Conservation (phyloP, 768 basidiomycete species). For the Daedaleopsis sinensis region DNA sequence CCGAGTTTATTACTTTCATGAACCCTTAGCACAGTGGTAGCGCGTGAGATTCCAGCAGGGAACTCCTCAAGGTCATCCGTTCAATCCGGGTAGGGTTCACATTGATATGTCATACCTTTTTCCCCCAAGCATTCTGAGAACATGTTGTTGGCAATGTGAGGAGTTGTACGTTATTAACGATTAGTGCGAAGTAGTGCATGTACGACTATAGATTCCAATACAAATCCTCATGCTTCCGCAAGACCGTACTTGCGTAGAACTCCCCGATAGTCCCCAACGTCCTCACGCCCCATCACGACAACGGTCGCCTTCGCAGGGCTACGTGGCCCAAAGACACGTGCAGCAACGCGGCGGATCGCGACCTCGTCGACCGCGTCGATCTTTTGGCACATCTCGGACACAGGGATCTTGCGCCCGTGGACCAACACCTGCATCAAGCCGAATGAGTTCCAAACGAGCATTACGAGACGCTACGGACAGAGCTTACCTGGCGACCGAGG, state of each 20-base stretch:
- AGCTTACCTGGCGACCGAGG: constrained; percentile 80
- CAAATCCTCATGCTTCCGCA: constrained; percentile 29
- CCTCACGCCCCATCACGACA: constrained; percentile 82
- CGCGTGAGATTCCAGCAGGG: constrained; percentile 13
- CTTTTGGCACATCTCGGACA: constrained; percentile 89
- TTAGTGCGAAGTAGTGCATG: no score
- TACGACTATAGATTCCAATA: background rate
- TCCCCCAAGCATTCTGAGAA: no score
- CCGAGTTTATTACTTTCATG: no score
- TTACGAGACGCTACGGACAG: background rate
- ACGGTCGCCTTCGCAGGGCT: constrained; percentile 73
- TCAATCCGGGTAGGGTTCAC: constrained; percentile 14
- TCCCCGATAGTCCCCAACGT: constrained; percentile 66
- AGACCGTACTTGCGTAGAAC: constrained; percentile 75
- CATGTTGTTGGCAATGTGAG: no score
- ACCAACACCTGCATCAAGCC: constrained; percentile 66
- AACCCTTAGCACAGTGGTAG: constrained; percentile 14
- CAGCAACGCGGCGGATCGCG: constrained; percentile 76
- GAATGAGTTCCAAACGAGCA: constrained; percentile 6
- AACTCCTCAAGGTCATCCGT: constrained; percentile 14
- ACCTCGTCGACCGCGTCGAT: constrained; percentile 76
- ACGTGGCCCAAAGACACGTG: constrained; percentile 68
- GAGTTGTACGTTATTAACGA: no score
- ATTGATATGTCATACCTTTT: no score
- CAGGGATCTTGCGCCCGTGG: constrained; percentile 81